Conservation (phyloP, 805 yeast species). For the Candida morakotiae region DNA sequence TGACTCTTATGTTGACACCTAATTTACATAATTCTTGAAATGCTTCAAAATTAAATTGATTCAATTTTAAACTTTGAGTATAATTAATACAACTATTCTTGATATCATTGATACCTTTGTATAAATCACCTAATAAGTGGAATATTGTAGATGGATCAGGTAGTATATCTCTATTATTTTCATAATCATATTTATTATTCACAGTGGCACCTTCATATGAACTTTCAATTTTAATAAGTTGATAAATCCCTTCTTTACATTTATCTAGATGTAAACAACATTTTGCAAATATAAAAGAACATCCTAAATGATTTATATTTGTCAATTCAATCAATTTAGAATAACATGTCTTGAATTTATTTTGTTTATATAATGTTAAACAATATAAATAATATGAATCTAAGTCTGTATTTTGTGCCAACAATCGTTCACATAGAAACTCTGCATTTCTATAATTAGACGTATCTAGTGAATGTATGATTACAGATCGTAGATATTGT, state of each 20-base stretch:
- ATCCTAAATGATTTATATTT: slow-evolving; percentile 53
- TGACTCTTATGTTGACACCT: slow-evolving; percentile 67
- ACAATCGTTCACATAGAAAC: slow-evolving; percentile 77
- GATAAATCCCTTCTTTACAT: slow-evolving; percentile 60
- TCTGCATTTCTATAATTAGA: slow-evolving; percentile 73
- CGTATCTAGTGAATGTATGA: slow-evolving; percentile 69
- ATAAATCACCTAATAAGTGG: slow-evolving; percentile 67
- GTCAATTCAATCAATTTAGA: slow-evolving; percentile 26
- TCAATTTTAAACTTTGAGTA: slow-evolving; percentile 62
- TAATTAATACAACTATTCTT: slow-evolving; percentile 65
- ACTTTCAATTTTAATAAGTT: slow-evolving; percentile 25
- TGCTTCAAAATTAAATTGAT: slow-evolving; percentile 86
- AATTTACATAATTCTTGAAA: slow-evolving; percentile 67
- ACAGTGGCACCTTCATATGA: slow-evolving; percentile 19
- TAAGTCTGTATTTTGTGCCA: slow-evolving; percentile 49
- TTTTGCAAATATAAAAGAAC: slow-evolving; percentile 70
- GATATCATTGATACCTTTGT: slow-evolving; percentile 52
- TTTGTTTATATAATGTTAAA: slow-evolving; percentile 55
- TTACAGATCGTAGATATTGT: slow-evolving; percentile 50
- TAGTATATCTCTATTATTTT: slow-evolving; percentile 27
- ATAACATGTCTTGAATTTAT: slow-evolving; percentile 60
- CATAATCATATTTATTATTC: slow-evolving; percentile 29
- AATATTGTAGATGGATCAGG: slow-evolving; percentile 75
- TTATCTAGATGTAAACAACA: slow-evolving; percentile 55
- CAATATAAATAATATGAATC: slow-evolving; percentile 71